Conservation (phyloP, 1,284 basidiomycete genomes). For the Prillingera fragicola region DNA sequence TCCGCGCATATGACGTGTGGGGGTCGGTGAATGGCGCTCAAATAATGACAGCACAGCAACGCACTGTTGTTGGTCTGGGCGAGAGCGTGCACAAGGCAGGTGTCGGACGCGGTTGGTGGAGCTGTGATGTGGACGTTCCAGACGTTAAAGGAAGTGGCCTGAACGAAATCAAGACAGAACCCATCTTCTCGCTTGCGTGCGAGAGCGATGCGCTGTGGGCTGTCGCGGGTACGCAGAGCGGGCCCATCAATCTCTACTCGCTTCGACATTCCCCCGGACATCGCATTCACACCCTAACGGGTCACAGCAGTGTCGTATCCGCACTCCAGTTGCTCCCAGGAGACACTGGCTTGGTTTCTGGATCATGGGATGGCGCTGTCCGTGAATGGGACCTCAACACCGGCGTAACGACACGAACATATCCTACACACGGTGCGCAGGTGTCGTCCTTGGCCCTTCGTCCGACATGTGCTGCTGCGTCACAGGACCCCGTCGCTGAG, state of each 20-base stretch:
- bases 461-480: conserved; percentile 49
- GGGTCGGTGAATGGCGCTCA: conserved; percentile 79
- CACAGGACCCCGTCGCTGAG: conserved; percentile 4
- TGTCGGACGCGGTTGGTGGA: conserved; percentile 83
- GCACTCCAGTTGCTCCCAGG: conserved; percentile 70
- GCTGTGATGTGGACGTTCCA: conserved; percentile 46
- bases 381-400: conserved; percentile 98
- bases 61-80: conserved; percentile 80
- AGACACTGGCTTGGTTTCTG: conserved; percentile 80
- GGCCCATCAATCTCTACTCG: conserved; percentile 84
- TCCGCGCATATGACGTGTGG: conserved; percentile 89
- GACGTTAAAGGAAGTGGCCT: conserved; percentile 16
- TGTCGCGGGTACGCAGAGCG: conserved; percentile 75
- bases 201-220: conserved; percentile 88
- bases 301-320: conserved; percentile 75
- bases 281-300: conserved; percentile 65
- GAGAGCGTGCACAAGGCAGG: conserved; percentile 89
- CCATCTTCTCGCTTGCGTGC: conserved; percentile 80
- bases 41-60: conserved; percentile 81
- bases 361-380: conserved; percentile 90
- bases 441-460: conserved; percentile 75
- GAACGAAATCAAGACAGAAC: conserved; percentile 50
- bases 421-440: conserved; percentile 78
- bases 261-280: conserved; percentile 86
- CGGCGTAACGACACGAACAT: conserved; percentile 71